A percentile compares a stretch with the other conserved stretches of the same genome.
Evolutionary conservation across 1,284 basidiomycete genomes (phyloP).

Genomic region (Ustilago cynodontis): DNA sequence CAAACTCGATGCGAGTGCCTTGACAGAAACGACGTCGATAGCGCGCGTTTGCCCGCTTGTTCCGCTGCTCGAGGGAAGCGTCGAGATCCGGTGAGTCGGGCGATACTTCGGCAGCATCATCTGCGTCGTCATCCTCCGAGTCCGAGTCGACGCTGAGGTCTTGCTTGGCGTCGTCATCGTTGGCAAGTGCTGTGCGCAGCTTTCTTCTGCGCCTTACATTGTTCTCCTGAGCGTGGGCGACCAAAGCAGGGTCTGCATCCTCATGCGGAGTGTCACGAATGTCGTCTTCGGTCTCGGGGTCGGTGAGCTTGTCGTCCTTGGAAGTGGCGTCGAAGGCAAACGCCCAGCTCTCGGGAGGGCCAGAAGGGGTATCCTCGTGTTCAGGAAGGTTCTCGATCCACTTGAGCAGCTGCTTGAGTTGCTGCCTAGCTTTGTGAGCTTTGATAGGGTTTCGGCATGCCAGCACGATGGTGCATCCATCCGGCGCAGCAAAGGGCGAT

Average conservation of each 20-base stretch:
- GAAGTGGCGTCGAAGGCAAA: constrained; percentile 38
- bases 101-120: background rate
- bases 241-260: constrained; percentile 56
- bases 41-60: constrained; percentile 53
- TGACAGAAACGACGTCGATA: constrained; percentile 64
- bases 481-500: constrained; percentile 65
- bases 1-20: constrained; percentile 66
- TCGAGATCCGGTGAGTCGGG: constrained; percentile 37
- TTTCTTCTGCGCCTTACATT: constrained; percentile 47
- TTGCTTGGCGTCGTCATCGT: constrained; percentile 23
- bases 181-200: constrained; percentile 44
- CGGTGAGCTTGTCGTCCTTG: constrained; percentile 51
- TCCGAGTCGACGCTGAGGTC: constrained; percentile 9
- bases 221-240: constrained; percentile 51
- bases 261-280: constrained; percentile 55
- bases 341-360: constrained; percentile 53
- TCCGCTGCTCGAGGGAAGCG: constrained; percentile 47
- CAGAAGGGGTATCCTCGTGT: constrained; percentile 53
- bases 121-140: constrained; percentile 13
- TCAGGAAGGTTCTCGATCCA: constrained; percentile 61
- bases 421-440: constrained; percentile 62
- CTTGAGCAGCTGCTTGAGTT: constrained; percentile 58
- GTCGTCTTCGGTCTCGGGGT: constrained; percentile 44
- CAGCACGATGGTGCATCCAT: constrained; percentile 67
- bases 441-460: constrained; percentile 69